Base-by-base conservation (phyloP, 148 eudicot genomes). In the Suaeda aralocaspica region DNA sequence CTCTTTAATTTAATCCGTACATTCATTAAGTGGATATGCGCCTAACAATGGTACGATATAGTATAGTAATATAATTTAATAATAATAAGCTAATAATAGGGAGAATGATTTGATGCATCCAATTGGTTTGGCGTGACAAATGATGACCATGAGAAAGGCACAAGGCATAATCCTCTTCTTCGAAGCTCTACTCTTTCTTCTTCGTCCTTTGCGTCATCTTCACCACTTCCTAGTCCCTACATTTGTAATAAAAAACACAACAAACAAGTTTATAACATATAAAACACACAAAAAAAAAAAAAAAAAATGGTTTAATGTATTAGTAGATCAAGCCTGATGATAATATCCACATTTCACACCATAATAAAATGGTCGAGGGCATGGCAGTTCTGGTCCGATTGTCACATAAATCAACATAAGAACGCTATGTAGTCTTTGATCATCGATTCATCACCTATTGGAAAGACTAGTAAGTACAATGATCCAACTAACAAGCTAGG, bases 111-210 rank as follows among this genome's bases (percentile, higher is more conserved):
- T 7, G 75, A 70, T 49, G 64, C 67, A 60, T 79, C 82, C 46
- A 65, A 21, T 70, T 79, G 82, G 16, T 22, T 84, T 78, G 48
- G 85, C 76, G 93, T 72, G 6, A 91, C 67, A 48, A 82, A 90
- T 14, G 92, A 84, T 71, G 89, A 77, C 79, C 90, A 91, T 14
- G 96, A 80, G 72, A 85, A 60, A 1, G 96, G 96, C 75, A 91
- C 91, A 26, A 91, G 83, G 65, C 96, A 91, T 45, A 91, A 77
- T 60, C 93, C 93, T 81, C 93, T 84, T 49, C 83, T 82, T 62
- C 70, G 60, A 30, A 78, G 60, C 4, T 78, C 81, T 53, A 68
- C 65, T 68, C 64, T 55, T 28, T 73, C 70, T 52, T 72, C 80
- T 19, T 78, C 55, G 9, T 42, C 41, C 10, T 5, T 45, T 3